Evolutionary conservation across 441 rosid genomes (phyloP).

Genomic region (Gossypium trilobum): DNA sequence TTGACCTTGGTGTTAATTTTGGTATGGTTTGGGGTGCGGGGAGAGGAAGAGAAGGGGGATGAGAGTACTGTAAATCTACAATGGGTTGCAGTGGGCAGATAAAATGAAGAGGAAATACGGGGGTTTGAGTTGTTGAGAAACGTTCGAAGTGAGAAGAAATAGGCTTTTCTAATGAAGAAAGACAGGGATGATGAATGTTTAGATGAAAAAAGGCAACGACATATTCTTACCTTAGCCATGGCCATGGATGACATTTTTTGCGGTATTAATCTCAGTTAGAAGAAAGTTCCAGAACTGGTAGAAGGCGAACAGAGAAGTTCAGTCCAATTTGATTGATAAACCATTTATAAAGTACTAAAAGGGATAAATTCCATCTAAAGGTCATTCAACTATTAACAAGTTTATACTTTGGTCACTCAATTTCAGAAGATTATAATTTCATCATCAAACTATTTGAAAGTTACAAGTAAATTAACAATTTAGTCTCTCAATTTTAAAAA

Average conservation of each 20-base stretch:
- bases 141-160: background rate
- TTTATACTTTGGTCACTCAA: too few relatives aligned
- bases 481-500: too few relatives aligned
- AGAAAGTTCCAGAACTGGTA: background rate
- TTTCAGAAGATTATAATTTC: too few relatives aligned
- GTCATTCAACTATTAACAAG: too few relatives aligned
- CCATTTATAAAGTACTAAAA: background rate
- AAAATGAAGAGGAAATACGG: background rate
- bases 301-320: background rate
- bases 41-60: conserved; percentile 20
- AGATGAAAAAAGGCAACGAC: background rate
- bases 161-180: background rate
- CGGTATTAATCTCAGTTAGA: background rate
- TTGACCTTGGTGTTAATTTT: conserved; percentile 48
- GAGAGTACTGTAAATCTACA: background rate
- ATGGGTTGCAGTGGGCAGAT: background rate
- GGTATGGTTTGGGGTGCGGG: conserved; percentile 18
- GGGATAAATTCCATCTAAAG: too few relatives aligned
- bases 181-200: background rate
- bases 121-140: background rate
- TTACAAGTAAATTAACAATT: too few relatives aligned
- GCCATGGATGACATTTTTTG: background rate
- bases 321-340: background rate
- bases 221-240: background rate
- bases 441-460: too few relatives aligned